Base-by-base conservation (phyloP, 2,329 filamentous ascomycete species). In the Lecanosticta acicola region DNA sequence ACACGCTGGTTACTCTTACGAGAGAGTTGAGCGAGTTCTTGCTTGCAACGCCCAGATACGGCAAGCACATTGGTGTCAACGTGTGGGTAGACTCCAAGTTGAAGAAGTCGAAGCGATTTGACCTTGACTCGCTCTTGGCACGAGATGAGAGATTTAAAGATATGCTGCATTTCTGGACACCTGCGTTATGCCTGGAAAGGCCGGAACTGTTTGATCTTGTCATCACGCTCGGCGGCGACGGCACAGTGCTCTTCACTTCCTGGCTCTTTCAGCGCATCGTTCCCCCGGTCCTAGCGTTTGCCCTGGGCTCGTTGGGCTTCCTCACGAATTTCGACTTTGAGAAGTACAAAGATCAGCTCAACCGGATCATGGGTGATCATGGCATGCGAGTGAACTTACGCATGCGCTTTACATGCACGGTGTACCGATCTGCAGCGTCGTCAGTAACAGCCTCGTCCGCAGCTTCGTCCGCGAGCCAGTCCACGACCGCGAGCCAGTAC, bases 31-130 rank as follows among this genome's bases (percentile, higher is more conserved):
- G 91, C 9, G 80, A 83, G 57, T 98, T 91, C 88, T 76, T 98
- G 26, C 78, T 98, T 49, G 79, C 78, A 50, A 96, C 89, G 2
- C 89, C 93, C 10, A 81, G 93, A 39, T 95, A 98, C 65, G 88
- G 88, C 35, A 88, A 81, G 43, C 83, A 93, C 51, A 66, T 93
- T n/a, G 93, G 93, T 11, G 85, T 98, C 43, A 95, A 91, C 59
- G 93, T 98, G 54, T 97, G 94, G 63, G 93, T 98, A n/a, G 93
- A 98, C 67, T 86, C 89, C 55, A 97, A 98, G 71, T 75, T 98
- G 50, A 83, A 83, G 59, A 82, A 82, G 59, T 94, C 89, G 3
- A 90, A 87, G 66, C 85, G 93, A 41, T 98, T 98, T 65, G 82
- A 90, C 59, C 81, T 86, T 1, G 70, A 80, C 3, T 80, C 81